Evolutionary conservation across 2,329 filamentous ascomycete species (phyloP), one percentile per base, ranked within the genome.

Genomic region (Clonostachys sp.): DNA sequence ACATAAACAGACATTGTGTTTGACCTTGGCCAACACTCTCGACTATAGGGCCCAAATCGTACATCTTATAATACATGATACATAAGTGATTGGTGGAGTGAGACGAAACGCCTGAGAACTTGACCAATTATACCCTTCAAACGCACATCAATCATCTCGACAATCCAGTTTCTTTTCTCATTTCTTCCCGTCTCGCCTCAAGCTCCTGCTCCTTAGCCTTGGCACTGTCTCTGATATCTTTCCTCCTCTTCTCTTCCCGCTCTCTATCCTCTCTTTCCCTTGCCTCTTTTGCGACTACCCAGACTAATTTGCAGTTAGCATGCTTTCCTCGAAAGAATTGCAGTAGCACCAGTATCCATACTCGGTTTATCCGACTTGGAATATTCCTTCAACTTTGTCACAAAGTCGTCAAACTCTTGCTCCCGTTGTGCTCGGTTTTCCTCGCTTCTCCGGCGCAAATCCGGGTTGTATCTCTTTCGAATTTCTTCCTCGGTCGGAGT

Each of bases 361-460:
- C 91, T 95, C 41, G 89, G 89, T 71, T 92, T 96, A 62, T 95
- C 86, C 13, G 87, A 94, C 72, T 91, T 95, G 24, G 89, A 88
- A 65, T 91, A 89, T 58, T 92, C 82, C 75, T 95, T 96, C 62
- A 99, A 68, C 57, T 85, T 83, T 44, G 62, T 78, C 30, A 96
- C 87, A 61, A 96, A 97, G 48, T 91, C 80, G 61, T 96, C 88
- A 58, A 96, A 96, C 50, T 96, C 91, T 66, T 91, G 79, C 61
- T 94, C 83, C 50, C 81, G 80, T 63, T 87, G 82, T 49, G 86
- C 77, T 16, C 90, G 81, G 49, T 84, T 81, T 66, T 91, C 91
- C n/a, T 95, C 72, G 52, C 88, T 91, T 61, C 87, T 82, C 66
- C 89, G 88, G 63, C 94, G 88, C n/a, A 99, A 79, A 34, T 97